Base-by-base conservation (phyloP, 495 filamentous ascomycete genomes). In the Aspergillus conjunctus region DNA sequence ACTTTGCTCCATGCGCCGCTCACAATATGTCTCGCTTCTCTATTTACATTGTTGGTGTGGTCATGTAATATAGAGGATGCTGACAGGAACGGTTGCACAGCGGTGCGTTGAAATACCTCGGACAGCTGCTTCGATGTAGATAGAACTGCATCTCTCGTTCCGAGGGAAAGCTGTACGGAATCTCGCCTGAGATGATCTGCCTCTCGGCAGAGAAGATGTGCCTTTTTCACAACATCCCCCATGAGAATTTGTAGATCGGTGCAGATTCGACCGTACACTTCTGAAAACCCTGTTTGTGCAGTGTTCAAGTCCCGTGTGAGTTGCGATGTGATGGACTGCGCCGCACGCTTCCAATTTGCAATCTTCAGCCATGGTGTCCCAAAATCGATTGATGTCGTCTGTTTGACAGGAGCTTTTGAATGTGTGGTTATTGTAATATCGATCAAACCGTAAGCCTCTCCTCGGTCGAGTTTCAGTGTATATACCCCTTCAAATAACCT, bases 301-400 rank as follows among this genome's bases (percentile, higher is more conserved):
- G 67, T 75, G 31, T 69, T 71, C 14, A 82, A 61, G 39, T 85
- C 77, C 45, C 65, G 72, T 43, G 73, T 66, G 32, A 83, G 57
- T 31, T 80, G 71, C 15, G 77, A 73, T 39, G 75, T 77, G 20
- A 82, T 62, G 17, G 56, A 59, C 0, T 70, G 74, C 7, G 75
- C 82, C 32, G 79, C 81, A 56, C 77, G 75, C 60, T 79, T 83
- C 83, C 85, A 87, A 18, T 79, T 80, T 43, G 76, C 75, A 60
- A 85, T 72, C 63, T 84, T 85, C 54, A 86, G 68, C 84, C 85
- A 88, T 15, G 81, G 81, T 2, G 78, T 82, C n/a, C 86, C 85
- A 64, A 89, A 83, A 63, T 86, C 84, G 44, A 87, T 71, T 22
- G 77, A 67, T 15, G 83, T 79, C 12, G 67, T 80, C 68, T 88